Percentiles rank a stretch among this genome's conserved stretches.
phyloP scores from a whole-genome alignment of 1,139 yeast genomes.

The Chernovozyma sophiae-reginae region DNA sequence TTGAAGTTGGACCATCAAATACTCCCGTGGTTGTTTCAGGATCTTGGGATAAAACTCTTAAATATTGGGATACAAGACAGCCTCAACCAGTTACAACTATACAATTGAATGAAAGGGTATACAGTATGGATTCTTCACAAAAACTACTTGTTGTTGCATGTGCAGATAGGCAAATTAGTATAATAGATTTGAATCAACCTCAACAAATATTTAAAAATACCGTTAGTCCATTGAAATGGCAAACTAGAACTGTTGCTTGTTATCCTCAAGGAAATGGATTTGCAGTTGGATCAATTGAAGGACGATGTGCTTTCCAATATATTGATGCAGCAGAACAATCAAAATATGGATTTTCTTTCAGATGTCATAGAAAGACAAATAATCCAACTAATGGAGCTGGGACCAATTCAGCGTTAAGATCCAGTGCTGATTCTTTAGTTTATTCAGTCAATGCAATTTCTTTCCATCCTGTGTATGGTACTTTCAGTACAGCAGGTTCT shows the following conservation, averaged over 20 bases:
- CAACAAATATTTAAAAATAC: conserved; percentile 72
- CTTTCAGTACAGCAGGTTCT: conserved; percentile 91
- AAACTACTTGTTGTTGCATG: conserved; percentile 86
- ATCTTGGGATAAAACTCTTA: conserved; percentile 94
- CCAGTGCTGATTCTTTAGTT: conserved; percentile 48
- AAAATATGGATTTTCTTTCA: conserved; percentile 78
- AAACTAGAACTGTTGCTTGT: conserved; percentile 79
- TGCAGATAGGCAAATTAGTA: conserved; percentile 80
- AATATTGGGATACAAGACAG: conserved; percentile 90
- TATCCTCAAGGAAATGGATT: conserved; percentile 88
- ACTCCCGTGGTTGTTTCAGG: conserved; percentile 87
- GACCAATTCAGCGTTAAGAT: conserved; percentile 32
- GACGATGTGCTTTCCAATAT: conserved; percentile 95
- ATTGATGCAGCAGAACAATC: conserved; percentile 78
- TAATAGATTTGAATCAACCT: conserved; percentile 80
- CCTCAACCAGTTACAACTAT: conserved; percentile 82
- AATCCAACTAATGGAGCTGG: conserved; percentile 11
- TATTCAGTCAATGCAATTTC: conserved; percentile 77
- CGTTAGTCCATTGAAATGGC: conserved; percentile 86
- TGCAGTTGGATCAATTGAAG: conserved; percentile 92
- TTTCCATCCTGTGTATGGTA: conserved; percentile 88
- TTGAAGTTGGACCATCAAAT: conserved; percentile 76
- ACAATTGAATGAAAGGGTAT: conserved; percentile 84
- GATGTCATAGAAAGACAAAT: conserved; percentile 76
- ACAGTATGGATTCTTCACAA: conserved; percentile 80